Evolutionary conservation across 1,139 yeast genomes (phyloP).

Genomic region (Diutina siamensis): DNA sequence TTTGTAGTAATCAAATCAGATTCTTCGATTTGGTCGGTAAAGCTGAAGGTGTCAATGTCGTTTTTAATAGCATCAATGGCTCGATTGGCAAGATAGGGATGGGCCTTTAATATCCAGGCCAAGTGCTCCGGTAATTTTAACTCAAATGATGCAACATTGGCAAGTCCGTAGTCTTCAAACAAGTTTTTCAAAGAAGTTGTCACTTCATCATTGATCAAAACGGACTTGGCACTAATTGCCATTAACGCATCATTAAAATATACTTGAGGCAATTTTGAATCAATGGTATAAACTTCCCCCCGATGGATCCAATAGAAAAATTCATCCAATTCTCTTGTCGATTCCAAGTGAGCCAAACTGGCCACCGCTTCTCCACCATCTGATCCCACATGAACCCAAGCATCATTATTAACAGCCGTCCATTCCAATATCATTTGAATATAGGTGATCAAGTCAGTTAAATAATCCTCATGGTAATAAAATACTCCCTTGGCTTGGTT

Average conservation of each 20-base stretch:
- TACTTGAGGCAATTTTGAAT: not conserved
- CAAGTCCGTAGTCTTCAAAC: not conserved
- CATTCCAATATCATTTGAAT: not conserved
- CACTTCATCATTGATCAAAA: not conserved
- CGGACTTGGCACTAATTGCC: not conserved
- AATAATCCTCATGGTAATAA: not conserved
- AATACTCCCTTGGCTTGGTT: not conserved
- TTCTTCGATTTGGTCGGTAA: too few species aligned
- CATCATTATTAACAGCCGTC: not conserved
- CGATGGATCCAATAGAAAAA: not conserved
- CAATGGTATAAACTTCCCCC: not conserved
- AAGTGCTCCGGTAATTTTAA: not conserved
- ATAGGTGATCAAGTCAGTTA: not conserved
- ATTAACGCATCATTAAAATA: not conserved
- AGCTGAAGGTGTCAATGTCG: too few species aligned
- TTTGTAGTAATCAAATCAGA: too few species aligned
- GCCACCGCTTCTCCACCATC: not conserved
- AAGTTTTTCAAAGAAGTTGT: not conserved
- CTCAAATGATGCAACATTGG: not conserved
- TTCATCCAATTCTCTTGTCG: not conserved
- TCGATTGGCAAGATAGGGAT: not conserved
- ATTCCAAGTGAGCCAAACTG: not conserved
- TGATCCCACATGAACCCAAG: not conserved
- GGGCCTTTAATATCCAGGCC: too few species aligned
- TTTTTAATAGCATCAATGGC: not conserved